A percentile compares a stretch with the other conserved stretches of the same genome.
Evolutionary conservation across 306 rosid species (phyloP).

Genomic region (Fragaria nilgerrensis): DNA sequence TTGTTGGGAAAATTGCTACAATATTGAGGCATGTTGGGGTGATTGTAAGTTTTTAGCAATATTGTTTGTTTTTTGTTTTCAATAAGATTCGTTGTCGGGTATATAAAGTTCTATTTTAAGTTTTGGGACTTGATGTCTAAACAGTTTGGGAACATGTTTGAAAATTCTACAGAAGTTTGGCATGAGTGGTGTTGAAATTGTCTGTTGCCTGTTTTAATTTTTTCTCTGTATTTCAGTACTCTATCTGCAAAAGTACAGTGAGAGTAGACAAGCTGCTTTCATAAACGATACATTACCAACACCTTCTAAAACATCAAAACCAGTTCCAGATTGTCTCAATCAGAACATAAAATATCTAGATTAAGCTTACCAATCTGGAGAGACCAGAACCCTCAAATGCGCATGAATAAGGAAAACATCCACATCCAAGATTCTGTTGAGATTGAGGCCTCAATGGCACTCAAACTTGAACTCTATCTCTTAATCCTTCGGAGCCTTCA

Average conservation of each 20-base stretch:
- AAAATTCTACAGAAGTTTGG: not conserved
- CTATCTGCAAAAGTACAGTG: not conserved
- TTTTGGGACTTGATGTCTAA: not conserved
- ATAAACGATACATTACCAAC: not conserved
- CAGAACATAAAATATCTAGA: not conserved
- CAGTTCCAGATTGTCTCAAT: not conserved
- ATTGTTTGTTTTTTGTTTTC: not conserved
- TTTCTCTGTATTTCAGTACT: not conserved
- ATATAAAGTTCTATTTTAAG: not conserved
- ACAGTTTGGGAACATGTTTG: not conserved
- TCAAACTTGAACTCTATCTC: not conserved
- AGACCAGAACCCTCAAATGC: not conserved
- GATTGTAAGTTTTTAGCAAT: not conserved
- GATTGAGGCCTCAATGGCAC: not conserved
- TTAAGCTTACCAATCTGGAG: not conserved
- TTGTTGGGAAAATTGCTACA: not conserved
- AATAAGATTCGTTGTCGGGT: not conserved
- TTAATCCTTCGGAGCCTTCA: too few relatives aligned
- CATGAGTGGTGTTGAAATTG: not conserved
- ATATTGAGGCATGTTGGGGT: not conserved
- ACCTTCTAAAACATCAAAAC: slow-evolving; percentile 1
- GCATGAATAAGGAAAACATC: not conserved
- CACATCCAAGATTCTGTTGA: not conserved
- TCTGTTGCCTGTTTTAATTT: not conserved
- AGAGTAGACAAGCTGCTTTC: not conserved